Conservation (phyloP, 495 filamentous ascomycete genomes). For the Penicillium cosmopolitanum region DNA sequence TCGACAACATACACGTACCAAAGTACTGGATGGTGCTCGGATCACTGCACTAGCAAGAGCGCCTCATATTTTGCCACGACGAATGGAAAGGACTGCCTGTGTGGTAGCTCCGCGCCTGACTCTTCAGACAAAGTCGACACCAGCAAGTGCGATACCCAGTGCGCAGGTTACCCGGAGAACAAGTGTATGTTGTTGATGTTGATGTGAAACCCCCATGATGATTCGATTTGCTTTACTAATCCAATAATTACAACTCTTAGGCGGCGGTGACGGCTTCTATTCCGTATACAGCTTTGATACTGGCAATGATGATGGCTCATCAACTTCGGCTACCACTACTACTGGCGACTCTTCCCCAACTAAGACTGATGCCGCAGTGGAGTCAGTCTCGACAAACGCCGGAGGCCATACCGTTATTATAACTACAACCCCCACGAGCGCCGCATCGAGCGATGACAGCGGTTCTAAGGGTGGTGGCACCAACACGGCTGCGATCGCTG, state of each 20-base stretch:
- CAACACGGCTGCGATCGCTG: constrained; percentile 79
- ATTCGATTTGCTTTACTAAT: constrained; percentile 8
- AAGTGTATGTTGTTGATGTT: constrained; percentile 46
- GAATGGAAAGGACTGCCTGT: constrained; percentile 48
- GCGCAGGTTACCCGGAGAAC: constrained; percentile 47
- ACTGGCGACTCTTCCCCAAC: constrained; percentile 17
- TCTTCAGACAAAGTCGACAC: constrained; percentile 41
- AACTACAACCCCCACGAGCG: constrained; percentile 36
- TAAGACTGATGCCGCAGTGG: constrained; percentile 20
- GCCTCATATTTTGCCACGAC: constrained; percentile 48
- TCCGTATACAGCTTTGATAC: constrained; percentile 51
- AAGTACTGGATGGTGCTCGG: constrained; percentile 52
- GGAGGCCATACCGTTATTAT: constrained; percentile 43
- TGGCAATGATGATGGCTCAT: constrained; percentile 23
- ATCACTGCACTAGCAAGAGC: constrained; percentile 36
- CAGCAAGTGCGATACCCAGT: constrained; percentile 41
- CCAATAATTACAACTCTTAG: constrained; percentile 24
- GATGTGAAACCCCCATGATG: neutral
- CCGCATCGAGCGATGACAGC: constrained; percentile 12
- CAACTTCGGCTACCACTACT: constrained; percentile 21
- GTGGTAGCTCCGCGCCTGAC: constrained; percentile 49
- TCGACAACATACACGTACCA: constrained; percentile 43
- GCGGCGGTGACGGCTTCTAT: constrained; percentile 47
- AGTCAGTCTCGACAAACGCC: constrained; percentile 27
- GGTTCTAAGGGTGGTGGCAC: constrained; percentile 42